Evolutionary conservation across 768 basidiomycete genomes (phyloP).

Genomic region (Mycena capillaripes): DNA sequence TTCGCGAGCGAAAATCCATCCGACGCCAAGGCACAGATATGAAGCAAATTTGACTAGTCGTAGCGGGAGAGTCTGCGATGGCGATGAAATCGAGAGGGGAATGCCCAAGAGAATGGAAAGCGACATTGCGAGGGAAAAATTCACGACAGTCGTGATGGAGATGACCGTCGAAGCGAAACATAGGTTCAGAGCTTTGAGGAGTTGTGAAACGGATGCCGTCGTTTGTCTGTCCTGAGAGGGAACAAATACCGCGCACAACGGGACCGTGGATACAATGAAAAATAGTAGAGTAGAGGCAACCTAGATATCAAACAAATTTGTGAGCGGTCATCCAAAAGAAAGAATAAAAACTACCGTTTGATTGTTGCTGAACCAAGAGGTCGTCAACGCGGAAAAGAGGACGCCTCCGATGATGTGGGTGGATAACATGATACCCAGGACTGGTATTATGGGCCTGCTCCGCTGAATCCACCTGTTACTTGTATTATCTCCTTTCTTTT

Average conservation of each 20-base stretch:
- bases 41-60: conserved; percentile 47
- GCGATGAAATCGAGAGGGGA: conserved; percentile 67
- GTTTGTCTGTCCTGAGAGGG: conserved; percentile 42
- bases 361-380: conserved; percentile 58
- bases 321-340: conserved; percentile 5
- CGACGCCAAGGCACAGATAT: conserved; percentile 66
- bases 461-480: conserved; percentile 59
- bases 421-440: conserved; percentile 63
- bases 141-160: conserved; percentile 88
- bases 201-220: conserved; percentile 55
- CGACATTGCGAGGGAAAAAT: conserved; percentile 89
- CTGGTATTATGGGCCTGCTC: conserved; percentile 67
- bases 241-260: conserved; percentile 48
- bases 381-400: conserved; percentile 64
- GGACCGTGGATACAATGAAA: conserved; percentile 46
- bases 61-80: conserved; percentile 40
- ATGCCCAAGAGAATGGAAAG: conserved; percentile 76
- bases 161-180: conserved; percentile 90
- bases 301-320: neutral
- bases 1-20: conserved; percentile 64
- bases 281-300: conserved; percentile 35
- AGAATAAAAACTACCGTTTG: conserved; percentile 50
- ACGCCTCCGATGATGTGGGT: conserved; percentile 70
- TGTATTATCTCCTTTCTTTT: conserved; percentile 37
- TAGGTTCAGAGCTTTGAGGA: conserved; percentile 82